These are phyloP conservation scores for Stephania yunnanensis DNA, from an alignment of 164 flowering plant genomes.

Conservation along the genomic window DNA sequence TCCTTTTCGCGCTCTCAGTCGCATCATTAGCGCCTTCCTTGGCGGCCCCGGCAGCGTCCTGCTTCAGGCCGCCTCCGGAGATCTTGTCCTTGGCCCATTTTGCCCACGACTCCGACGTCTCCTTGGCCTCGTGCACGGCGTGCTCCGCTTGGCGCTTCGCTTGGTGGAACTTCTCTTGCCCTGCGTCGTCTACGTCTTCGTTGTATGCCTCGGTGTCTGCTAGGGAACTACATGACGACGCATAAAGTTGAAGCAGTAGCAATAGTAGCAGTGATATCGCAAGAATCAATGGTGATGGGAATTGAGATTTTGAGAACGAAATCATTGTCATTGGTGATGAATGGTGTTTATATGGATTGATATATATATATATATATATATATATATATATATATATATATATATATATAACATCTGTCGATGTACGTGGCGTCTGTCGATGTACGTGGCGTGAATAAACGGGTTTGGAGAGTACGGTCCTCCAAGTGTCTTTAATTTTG, in stretches of 20 bases:
- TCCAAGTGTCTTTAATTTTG: not conserved
- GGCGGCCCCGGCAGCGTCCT: not conserved
- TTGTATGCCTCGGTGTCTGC: not conserved
- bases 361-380: too few species aligned
- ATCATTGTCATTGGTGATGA: not conserved
- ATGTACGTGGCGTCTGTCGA: not conserved
- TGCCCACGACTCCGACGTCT: constrained; percentile 4
- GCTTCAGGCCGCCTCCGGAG: not conserved
- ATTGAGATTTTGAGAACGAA: not conserved
- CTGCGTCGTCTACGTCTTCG: not conserved
- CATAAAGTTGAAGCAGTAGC: not conserved
- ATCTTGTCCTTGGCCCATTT: constrained; percentile 12
- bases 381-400: too few species aligned
- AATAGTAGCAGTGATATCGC: not conserved
- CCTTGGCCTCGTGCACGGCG: constrained; percentile 3
- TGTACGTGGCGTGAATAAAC: not conserved
- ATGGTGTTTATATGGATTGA: not conserved
- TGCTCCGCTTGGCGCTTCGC: constrained; percentile 1
- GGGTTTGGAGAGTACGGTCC: not conserved
- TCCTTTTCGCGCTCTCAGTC: not conserved
- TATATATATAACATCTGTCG: not conserved
- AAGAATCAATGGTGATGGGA: not conserved
- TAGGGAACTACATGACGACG: not conserved
- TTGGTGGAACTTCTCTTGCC: not conserved
- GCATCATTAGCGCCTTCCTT: not conserved